phyloP scores from a whole-genome alignment of 192 early-diverging fungal genomes.

The Diversispora epigaea region DNA sequence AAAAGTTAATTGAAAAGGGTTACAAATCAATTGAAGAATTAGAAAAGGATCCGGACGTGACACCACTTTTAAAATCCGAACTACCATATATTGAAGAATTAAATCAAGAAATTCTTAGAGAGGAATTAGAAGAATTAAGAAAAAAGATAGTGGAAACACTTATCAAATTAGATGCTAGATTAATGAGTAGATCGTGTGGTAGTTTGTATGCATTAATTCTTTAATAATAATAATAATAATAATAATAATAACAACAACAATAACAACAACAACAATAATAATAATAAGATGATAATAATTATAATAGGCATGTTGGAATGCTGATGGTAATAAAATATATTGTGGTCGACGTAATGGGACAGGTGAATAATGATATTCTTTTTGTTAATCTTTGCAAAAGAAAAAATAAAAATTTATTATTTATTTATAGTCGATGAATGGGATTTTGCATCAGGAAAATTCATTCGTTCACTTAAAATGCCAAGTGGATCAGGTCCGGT shows the following conservation, averaged over 20 bases:
- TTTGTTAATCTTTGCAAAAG: not conserved
- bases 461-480: slow-evolving; percentile 74
- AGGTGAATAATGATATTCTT: slow-evolving; percentile 36
- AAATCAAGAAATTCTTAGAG: slow-evolving; percentile 8
- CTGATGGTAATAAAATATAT: slow-evolving; percentile 78
- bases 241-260: too few relatives aligned
- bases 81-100: slow-evolving; percentile 28
- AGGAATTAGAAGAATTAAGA: not conserved
- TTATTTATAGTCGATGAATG: slow-evolving; percentile 78
- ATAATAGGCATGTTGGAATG: slow-evolving; percentile 77
- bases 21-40: slow-evolving; percentile 31
- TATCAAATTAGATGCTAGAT: slow-evolving; percentile 11
- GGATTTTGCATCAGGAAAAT: slow-evolving; percentile 64
- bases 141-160: slow-evolving; percentile 4
- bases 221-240: too few relatives aligned
- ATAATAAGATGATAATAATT: too few relatives aligned
- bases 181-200: slow-evolving; percentile 16
- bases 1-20: slow-evolving; percentile 28
- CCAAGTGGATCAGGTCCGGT: slow-evolving; percentile 90
- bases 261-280: too few relatives aligned
- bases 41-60: slow-evolving; percentile 3
- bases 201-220: slow-evolving; percentile 18
- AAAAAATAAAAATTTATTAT: too few relatives aligned
- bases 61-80: not conserved
- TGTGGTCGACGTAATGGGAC: slow-evolving; percentile 86